phyloP scores from a whole-genome alignment of 2,329 filamentous ascomycete genomes.

The Mycocentrospora acerina region DNA sequence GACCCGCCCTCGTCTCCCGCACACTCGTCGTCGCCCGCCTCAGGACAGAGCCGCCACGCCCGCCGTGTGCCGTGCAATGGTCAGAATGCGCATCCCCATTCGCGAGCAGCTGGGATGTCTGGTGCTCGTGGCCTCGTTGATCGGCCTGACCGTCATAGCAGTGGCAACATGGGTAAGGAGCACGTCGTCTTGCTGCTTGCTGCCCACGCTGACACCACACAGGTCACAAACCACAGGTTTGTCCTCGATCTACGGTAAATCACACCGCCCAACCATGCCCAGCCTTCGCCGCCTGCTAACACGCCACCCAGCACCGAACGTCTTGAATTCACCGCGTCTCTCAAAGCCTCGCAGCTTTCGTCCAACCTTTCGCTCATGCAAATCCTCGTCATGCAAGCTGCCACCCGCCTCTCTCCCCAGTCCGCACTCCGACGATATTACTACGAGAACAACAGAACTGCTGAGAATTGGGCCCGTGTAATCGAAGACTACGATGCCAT shows the following conservation, averaged over 20 bases:
- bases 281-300: neutral
- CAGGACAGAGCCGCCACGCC: neutral
- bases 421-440: constrained; percentile 54
- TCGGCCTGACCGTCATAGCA: constrained; percentile 75
- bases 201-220: constrained; percentile 1
- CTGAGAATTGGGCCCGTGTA: constrained; percentile 62
- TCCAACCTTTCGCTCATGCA: constrained; percentile 78
- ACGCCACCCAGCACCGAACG: constrained; percentile 52
- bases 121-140: constrained; percentile 72
- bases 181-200: neutral
- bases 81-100: constrained; percentile 80
- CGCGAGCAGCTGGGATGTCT: constrained; percentile 82
- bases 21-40: constrained; percentile 3
- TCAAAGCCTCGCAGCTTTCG: constrained; percentile 80
- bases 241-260: constrained; percentile 56
- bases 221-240: constrained; percentile 63
- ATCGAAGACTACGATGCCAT: constrained; percentile 69
- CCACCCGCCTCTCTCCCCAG: constrained; percentile 62
- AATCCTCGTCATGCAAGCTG: constrained; percentile 70
- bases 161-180: constrained; percentile 64
- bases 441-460: constrained; percentile 53
- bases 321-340: constrained; percentile 75
- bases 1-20: constrained; percentile 8
- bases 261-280: too few species aligned
- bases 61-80: constrained; percentile 23